Conservation (phyloP, 192 early-diverging fungal species). For the Haplosporangium gracile region DNA sequence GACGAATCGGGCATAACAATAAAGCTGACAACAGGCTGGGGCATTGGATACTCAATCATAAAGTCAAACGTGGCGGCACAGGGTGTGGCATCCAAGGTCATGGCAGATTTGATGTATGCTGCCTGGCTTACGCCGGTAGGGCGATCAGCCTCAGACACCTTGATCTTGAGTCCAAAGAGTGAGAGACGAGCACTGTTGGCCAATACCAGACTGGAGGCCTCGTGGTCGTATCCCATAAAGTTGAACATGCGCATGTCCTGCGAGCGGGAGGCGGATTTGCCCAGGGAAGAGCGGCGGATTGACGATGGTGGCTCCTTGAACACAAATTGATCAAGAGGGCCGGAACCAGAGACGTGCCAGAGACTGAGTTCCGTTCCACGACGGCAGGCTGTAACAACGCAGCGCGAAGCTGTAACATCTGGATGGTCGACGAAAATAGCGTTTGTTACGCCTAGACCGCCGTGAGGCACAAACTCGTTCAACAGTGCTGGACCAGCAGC, state of each 20-base stretch:
- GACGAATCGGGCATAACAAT: conserved; percentile 56
- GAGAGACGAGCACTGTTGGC: conserved; percentile 62
- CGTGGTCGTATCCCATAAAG: conserved; percentile 58
- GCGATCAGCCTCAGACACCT: conserved; percentile 5
- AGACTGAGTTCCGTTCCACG: conserved; percentile 57
- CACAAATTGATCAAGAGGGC: conserved; percentile 48
- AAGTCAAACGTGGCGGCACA: conserved; percentile 56
- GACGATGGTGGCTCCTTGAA: conserved; percentile 59
- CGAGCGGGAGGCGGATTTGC: conserved; percentile 44
- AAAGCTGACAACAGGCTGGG: conserved; percentile 58
- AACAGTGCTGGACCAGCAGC: conserved; percentile 16
- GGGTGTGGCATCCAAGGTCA: background rate
- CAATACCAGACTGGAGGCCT: conserved; percentile 50
- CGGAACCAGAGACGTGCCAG: conserved; percentile 36
- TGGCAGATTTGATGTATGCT: conserved; percentile 29
- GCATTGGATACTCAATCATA: conserved; percentile 62
- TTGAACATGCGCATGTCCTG: conserved; percentile 62
- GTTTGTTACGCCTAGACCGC: conserved; percentile 42
- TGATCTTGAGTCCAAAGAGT: conserved; percentile 55
- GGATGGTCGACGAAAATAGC: conserved; percentile 41
- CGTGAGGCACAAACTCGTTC: conserved; percentile 52
- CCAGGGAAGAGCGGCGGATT: conserved; percentile 45
- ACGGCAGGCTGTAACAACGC: conserved; percentile 57
- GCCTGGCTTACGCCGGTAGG: conserved; percentile 14
- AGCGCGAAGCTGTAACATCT: conserved; percentile 32